Percentiles rank a stretch among this genome's conserved stretches.
Conservation (phyloP, 345 rosid species). For the Pugionium dolabratum region DNA sequence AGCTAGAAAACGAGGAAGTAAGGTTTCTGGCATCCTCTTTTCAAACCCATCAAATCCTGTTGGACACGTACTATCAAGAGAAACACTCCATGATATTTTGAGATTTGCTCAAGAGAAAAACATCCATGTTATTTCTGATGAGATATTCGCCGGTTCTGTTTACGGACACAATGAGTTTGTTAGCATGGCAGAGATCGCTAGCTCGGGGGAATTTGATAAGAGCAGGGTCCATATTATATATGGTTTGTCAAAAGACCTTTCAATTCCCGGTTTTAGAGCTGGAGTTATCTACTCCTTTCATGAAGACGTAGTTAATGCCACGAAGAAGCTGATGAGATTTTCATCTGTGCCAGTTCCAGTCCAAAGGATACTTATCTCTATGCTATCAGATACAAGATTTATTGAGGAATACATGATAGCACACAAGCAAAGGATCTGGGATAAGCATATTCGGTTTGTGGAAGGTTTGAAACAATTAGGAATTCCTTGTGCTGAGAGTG, state of each 20-base stretch:
- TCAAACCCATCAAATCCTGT: conserved; percentile 91
- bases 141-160: conserved; percentile 79
- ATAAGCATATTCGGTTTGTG: conserved; percentile 56
- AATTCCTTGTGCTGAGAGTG: conserved; percentile 61
- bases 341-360: conserved; percentile 72
- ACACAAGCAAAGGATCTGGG: conserved; percentile 55
- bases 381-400: conserved; percentile 73
- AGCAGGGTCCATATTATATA: conserved; percentile 79
- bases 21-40: conserved; percentile 72
- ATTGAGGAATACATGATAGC: conserved; percentile 56
- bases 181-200: conserved; percentile 77
- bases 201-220: conserved; percentile 64
- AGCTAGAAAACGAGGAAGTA: conserved; percentile 76
- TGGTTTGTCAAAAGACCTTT: conserved; percentile 88
- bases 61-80: conserved; percentile 68
- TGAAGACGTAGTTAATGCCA: conserved; percentile 62
- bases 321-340: conserved; percentile 70
- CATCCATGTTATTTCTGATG: conserved; percentile 84
- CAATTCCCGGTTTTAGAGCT: conserved; percentile 80
- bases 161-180: conserved; percentile 75
- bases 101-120: conserved; percentile 79
- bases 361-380: conserved; percentile 69
- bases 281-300: conserved; percentile 79
- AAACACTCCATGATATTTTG: conserved; percentile 56
- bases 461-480: conserved; percentile 61